Base-by-base conservation (phyloP, 2,329 filamentous ascomycete genomes). In the Microsporum audouinii region DNA sequence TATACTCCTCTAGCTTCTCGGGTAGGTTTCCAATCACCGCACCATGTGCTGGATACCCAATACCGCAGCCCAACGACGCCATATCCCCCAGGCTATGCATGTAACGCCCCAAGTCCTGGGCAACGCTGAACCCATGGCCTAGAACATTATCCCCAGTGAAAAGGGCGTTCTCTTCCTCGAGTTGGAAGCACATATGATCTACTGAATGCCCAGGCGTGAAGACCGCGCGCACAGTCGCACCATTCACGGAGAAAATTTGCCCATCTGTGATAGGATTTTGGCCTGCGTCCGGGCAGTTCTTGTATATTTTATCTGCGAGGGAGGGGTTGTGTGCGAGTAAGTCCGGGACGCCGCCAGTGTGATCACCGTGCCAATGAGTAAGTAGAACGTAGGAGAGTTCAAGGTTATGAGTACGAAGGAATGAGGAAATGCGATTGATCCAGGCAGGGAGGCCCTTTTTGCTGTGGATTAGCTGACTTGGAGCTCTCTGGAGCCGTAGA, bases 1-100 rank as follows among this genome's bases (percentile, higher is more conserved):
- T 51, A 12, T 51, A 51, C 14, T 51, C 45, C 8, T 29, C 23
- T 7, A 97, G 87, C 70, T 84, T 91, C 31, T 75, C 77, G 17
- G 79, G 82, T 0, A 88, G 89, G 63, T 92, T 81, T 38, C 85
- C 81, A 23, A 96, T 79, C 2, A 92, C 83, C 0, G 85, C 81
- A 0, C 94, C 94, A 69, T 99, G 94, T 2, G 88, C 92, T 0
- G 94, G 92, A 71, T 96, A 97, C 2, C 86, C 89, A 56, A 83
- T 78, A 63, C 0, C 59, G 67, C 23, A 80, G 0, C 88, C 87
- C 0, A 73, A 65, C 7, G 71, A 73, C 67, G 89, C 76, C 45
- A 51, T 51, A 29, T 29, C 7, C 8, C 23, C 12, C 12, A 51
- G 45, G 27, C 89, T 95, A 92, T 64, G 60, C 71, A 78, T 75